phyloP scores from a whole-genome alignment of 202 grass and related monocot species.

The Schoenoplectus tabernaemontani region DNA sequence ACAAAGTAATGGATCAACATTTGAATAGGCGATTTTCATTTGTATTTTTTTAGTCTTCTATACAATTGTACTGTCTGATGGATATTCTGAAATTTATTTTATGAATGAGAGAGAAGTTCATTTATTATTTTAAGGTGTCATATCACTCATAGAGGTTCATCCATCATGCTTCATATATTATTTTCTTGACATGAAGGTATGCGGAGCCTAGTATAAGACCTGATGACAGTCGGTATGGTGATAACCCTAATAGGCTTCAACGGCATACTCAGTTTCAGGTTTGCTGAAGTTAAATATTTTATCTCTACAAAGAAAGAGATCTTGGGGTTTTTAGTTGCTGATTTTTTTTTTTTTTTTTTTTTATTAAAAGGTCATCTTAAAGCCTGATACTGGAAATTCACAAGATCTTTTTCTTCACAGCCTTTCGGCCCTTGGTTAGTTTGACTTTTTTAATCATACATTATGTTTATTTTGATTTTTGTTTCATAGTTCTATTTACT shows the following conservation, averaged over 20 bases:
- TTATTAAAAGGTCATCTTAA: conserved; percentile 65
- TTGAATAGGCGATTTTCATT: background rate
- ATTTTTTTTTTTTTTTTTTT: background rate
- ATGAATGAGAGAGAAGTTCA: background rate
- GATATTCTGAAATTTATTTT: too few relatives aligned
- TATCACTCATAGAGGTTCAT: background rate
- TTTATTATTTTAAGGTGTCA: background rate
- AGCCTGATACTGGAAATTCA: conserved; percentile 86
- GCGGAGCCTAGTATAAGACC: conserved; percentile 89
- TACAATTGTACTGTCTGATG: too few relatives aligned
- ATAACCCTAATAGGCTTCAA: conserved; percentile 96
- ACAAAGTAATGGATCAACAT: background rate
- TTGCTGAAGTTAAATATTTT: background rate
- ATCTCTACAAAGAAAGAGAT: background rate
- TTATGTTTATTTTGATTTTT: background rate
- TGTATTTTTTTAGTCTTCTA: background rate
- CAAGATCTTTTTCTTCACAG: conserved; percentile 84
- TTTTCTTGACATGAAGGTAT: conserved; percentile 39
- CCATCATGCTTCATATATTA: background rate
- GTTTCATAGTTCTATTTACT: background rate
- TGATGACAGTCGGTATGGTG: conserved; percentile 88
- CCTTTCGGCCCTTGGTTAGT: conserved; percentile 69
- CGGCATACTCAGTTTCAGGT: conserved; percentile 97
- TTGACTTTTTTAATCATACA: background rate
- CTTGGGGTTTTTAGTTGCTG: too few relatives aligned